phyloP scores from a whole-genome alignment of 108 stramenopile genomes.

The Aurantiochytrium sp. region DNA sequence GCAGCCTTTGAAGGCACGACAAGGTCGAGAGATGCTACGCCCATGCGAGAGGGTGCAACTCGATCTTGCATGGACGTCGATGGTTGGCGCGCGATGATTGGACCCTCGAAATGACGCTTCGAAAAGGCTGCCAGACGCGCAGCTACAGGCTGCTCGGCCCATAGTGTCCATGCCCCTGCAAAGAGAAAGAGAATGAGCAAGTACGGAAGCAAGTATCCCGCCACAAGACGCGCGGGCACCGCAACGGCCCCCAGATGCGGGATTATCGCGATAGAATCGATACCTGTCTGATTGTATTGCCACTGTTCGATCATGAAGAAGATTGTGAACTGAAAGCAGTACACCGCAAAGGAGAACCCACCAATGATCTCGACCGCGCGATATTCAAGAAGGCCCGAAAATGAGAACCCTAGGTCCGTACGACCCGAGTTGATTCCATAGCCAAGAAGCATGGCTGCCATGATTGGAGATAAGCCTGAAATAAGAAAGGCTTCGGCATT shows the following conservation, averaged over 20 bases:
- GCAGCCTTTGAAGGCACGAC: too few species aligned
- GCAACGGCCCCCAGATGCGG: background rate
- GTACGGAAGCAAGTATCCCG: background rate
- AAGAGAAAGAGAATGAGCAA: background rate
- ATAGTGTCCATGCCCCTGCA: background rate
- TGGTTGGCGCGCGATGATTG: too few species aligned
- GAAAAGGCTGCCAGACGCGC: background rate
- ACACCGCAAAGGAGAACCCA: background rate
- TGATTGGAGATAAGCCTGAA: background rate
- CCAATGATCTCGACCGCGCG: background rate
- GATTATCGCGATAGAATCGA: background rate
- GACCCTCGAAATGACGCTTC: background rate
- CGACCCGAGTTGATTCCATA: background rate
- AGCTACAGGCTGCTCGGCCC: background rate
- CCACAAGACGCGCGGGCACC: background rate
- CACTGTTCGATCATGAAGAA: slow-evolving; percentile 10
- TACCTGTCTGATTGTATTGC: background rate
- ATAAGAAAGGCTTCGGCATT: background rate
- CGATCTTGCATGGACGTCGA: too few species aligned
- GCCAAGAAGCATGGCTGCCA: background rate
- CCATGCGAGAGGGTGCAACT: too few species aligned
- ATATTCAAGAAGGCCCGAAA: background rate
- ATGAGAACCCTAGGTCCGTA: background rate
- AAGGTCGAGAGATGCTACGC: too few species aligned
- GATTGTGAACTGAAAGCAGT: slow-evolving; percentile 5